Percentiles rank a stretch among this genome's conserved stretches.
phyloP scores from a whole-genome alignment of 345 rosid genomes.

The Citrus hindsii region DNA sequence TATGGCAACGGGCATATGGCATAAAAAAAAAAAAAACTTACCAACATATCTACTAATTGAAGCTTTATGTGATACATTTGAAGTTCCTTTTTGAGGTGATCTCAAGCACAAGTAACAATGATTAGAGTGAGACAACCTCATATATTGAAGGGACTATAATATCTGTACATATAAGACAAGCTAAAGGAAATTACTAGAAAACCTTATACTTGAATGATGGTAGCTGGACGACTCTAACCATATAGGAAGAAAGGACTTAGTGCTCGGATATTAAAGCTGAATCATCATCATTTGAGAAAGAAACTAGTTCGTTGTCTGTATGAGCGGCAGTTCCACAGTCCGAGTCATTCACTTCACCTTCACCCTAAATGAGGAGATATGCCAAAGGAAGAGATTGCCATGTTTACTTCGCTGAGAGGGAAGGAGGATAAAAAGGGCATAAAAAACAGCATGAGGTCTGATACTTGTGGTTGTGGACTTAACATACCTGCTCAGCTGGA shows the following conservation, averaged over 20 bases:
- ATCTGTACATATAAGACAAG: conserved; percentile 43
- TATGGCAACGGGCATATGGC: not conserved
- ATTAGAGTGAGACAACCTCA: conserved; percentile 20
- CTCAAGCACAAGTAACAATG: conserved; percentile 12
- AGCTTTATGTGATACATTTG: conserved; percentile 25
- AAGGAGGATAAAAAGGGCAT: not conserved
- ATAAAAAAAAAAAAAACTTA: conserved; percentile 4
- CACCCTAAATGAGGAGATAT: conserved; percentile 33
- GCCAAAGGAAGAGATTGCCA: not conserved
- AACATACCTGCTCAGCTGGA: conserved; percentile 46
- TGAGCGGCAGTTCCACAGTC: conserved; percentile 38
- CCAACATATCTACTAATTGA: not conserved
- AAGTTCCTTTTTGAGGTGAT: not conserved
- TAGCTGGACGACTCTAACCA: not conserved
- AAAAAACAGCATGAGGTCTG: not conserved
- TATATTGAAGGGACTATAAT: conserved; percentile 34
- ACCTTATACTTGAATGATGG: conserved; percentile 23
- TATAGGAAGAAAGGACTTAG: conserved; percentile 5
- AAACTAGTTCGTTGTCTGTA: conserved; percentile 34
- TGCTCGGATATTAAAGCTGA: conserved; percentile 37
- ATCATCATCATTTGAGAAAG: conserved; percentile 42
- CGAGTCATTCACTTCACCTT: conserved; percentile 44
- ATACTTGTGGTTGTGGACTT: not conserved
- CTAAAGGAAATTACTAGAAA: conserved; percentile 17
- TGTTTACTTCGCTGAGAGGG: not conserved